Conservation (phyloP, 306 rosid genomes). For the Rosa multiflora region DNA sequence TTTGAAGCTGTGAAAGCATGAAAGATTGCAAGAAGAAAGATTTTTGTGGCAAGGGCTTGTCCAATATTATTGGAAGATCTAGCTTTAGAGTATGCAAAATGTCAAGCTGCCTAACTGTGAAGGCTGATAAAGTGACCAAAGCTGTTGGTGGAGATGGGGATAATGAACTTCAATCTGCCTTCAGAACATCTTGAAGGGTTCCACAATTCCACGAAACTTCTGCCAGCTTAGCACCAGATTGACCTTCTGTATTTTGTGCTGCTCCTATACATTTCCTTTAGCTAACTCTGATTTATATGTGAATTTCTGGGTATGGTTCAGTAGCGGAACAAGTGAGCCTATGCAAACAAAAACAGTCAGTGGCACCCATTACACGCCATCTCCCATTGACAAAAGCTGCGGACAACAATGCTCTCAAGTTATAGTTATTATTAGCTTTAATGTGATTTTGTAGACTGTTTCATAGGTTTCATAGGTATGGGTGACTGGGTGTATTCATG, state of each 20-base stretch:
- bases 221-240: not conserved
- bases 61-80: not conserved
- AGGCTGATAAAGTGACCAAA: not conserved
- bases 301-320: not conserved
- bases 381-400: not conserved
- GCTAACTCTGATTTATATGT: not conserved
- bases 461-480: not conserved
- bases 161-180: not conserved
- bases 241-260: not conserved
- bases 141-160: not conserved
- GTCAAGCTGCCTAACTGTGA: not conserved
- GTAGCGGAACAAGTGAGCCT: not conserved
- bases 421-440: not conserved
- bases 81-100: not conserved
- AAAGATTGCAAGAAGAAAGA: slow-evolving; percentile 15
- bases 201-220: not conserved
- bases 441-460: not conserved
- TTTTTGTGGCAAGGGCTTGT: not conserved
- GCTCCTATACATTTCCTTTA: not conserved
- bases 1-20: slow-evolving; percentile 43
- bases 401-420: not conserved
- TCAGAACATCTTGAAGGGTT: not conserved
- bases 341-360: not conserved
- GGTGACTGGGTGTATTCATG: not conserved
- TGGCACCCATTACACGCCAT: not conserved